phyloP scores from a whole-genome alignment of 495 filamentous ascomycete species.

The Xylaria nigripes region DNA sequence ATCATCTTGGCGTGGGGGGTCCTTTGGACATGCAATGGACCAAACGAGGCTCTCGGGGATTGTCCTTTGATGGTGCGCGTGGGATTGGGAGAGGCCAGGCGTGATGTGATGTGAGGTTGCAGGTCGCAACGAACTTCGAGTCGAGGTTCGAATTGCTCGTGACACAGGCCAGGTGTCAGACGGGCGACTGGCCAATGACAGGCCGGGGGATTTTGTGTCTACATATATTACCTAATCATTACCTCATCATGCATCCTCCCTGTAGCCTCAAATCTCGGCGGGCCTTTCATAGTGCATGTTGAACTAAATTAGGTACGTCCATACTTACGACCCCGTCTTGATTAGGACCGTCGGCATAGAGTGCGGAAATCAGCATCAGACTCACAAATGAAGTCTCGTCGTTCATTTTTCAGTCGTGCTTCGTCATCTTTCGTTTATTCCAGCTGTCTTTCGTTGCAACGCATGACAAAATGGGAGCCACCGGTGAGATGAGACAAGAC shows the following conservation, averaged over 20 bases:
- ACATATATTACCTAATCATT: neutral
- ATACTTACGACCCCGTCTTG: no score
- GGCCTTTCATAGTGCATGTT: no score
- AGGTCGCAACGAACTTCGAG: neutral
- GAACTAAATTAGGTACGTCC: no score
- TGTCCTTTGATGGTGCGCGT: neutral
- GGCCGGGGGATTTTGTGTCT: neutral
- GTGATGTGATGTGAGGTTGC: neutral
- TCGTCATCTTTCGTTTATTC: neutral
- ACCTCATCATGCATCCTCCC: neutral
- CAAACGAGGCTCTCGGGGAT: no score
- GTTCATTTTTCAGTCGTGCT: neutral
- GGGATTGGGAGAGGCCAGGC: neutral
- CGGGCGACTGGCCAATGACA: neutral
- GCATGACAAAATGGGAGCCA: constrained; percentile 6
- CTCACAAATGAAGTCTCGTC: neutral
- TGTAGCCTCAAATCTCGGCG: no score
- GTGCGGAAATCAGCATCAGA: no score
- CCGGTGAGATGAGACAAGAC: constrained; percentile 1
- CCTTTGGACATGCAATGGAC: constrained; percentile 11
- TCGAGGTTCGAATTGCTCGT: neutral
- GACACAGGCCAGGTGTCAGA: constrained; percentile 21
- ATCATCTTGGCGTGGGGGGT: constrained; percentile 43
- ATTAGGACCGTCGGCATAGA: no score
- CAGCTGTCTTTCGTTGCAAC: neutral